A percentile compares a stretch with the other conserved stretches of the same genome.
These are phyloP conservation scores for Aspergillus luchuensis DNA, from an alignment of 2,329 filamentous ascomycete species.

Conservation along the genomic window DNA sequence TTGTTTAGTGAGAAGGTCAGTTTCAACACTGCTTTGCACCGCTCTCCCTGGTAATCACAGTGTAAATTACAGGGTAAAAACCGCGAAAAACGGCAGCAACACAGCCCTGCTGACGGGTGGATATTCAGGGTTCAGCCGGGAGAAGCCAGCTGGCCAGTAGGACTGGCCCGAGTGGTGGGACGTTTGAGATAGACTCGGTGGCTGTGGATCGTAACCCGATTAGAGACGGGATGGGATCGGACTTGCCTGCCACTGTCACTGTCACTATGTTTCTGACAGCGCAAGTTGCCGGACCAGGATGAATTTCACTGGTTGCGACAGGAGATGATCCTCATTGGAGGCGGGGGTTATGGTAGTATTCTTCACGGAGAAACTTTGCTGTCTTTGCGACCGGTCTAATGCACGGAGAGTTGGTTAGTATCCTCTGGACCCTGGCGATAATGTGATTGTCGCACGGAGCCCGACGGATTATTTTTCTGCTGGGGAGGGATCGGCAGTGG, in stretches of 20 bases:
- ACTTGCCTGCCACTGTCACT: background rate
- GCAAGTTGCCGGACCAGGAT: background rate
- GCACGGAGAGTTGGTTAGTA: background rate
- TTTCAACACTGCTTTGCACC: background rate
- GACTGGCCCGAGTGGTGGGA: conserved; percentile 6
- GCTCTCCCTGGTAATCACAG: background rate
- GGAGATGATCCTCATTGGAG: background rate
- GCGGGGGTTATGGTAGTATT: background rate
- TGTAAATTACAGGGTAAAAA: background rate
- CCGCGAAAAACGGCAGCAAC: background rate
- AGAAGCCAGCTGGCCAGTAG: conserved; percentile 11
- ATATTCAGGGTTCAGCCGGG: conserved; percentile 1
- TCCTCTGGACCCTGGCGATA: background rate
- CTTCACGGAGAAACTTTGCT: background rate
- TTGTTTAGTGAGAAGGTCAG: background rate
- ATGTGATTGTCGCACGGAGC: background rate
- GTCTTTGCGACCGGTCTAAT: background rate
- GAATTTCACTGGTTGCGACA: background rate
- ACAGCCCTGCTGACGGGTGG: background rate
- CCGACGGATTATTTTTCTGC: background rate
- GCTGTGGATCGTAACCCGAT: conserved; percentile 18
- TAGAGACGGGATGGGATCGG: conserved; percentile 5
- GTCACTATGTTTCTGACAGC: background rate
- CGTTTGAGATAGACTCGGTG: conserved; percentile 19
- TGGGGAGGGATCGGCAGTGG: background rate